Percentiles rank a stretch among this genome's conserved stretches.
These are phyloP conservation scores for Beta vulgaris DNA, from an alignment of 148 eudicot genomes.

Conservation along the genomic window DNA sequence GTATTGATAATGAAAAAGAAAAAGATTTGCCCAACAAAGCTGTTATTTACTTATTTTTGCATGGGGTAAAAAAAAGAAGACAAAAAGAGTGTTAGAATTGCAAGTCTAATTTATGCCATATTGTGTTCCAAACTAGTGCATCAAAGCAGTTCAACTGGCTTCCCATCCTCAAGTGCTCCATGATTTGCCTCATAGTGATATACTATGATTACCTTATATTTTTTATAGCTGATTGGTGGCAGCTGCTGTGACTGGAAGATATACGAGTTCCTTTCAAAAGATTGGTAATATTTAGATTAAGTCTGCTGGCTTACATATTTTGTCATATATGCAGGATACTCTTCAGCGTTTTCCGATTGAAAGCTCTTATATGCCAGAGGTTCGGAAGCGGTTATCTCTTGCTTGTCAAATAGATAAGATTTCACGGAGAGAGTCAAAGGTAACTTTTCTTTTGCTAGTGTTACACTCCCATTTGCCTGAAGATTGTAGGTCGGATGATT, in stretches of 20 bases:
- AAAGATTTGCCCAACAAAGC: no score
- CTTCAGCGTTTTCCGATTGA: constrained; percentile 80
- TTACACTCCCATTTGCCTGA: neutral
- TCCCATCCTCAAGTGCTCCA: neutral
- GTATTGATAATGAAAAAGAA: no score
- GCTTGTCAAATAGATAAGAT: constrained; percentile 92
- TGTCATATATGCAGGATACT: constrained; percentile 55
- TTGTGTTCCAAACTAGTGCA: no score
- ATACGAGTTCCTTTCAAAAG: neutral
- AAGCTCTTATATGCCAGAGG: constrained; percentile 78
- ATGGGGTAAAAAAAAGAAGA: no score
- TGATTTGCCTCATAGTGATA: neutral
- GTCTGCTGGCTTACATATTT: constrained; percentile 6
- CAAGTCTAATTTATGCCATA: no score
- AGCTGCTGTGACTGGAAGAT: neutral
- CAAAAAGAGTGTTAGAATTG: no score
- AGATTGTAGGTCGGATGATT: neutral
- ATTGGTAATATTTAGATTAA: neutral
- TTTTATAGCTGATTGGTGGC: neutral
- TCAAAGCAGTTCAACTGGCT: neutral
- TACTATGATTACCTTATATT: neutral
- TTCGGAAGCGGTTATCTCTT: constrained; percentile 72
- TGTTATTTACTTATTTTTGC: no score
- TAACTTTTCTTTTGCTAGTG: constrained; percentile 24
- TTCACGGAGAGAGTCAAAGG: constrained; percentile 75